Percentiles rank a stretch among this genome's conserved stretches.
Conservation (phyloP, 179 eudicot genomes). For the Silene noctiflora region DNA sequence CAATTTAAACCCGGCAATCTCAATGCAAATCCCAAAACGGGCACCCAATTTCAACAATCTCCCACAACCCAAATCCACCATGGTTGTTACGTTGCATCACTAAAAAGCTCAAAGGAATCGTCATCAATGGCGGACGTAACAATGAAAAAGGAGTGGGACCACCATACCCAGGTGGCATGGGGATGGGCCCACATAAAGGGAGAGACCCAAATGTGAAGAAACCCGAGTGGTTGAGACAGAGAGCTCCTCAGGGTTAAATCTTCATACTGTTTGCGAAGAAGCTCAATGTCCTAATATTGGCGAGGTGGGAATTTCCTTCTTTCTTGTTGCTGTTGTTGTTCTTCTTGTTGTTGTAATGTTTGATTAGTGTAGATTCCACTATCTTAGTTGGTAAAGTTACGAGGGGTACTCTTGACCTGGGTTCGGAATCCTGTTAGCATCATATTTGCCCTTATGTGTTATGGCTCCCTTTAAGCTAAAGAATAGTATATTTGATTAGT, state of each 20-base stretch:
- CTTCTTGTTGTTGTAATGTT: no score
- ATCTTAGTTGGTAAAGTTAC: no score
- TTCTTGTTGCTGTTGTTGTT: background rate
- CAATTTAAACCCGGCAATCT: slow-evolving; percentile 24
- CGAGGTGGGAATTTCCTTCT: slow-evolving; percentile 33
- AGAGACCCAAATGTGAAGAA: slow-evolving; percentile 80
- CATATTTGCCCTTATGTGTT: no score
- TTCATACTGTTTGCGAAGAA: slow-evolving; percentile 88
- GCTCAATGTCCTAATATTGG: slow-evolving; percentile 96
- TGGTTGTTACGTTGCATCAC: background rate
- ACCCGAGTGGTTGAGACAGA: slow-evolving; percentile 85
- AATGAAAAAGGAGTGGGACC: slow-evolving; percentile 16
- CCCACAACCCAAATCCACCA: no score
- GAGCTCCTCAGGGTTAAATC: slow-evolving; percentile 57
- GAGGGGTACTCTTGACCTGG: no score
- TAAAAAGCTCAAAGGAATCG: background rate
- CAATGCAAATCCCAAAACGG: slow-evolving; percentile 17
- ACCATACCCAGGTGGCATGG: slow-evolving; percentile 38
- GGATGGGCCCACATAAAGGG: slow-evolving; percentile 50
- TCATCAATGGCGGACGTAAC: slow-evolving; percentile 11
- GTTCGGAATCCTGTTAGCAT: no score
- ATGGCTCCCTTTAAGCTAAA: no score
- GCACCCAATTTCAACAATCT: slow-evolving; percentile 16
- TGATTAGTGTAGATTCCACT: background rate
- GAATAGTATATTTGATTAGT: no score